A percentile compares a stretch with the other conserved stretches of the same genome.
These are phyloP conservation scores for Cryphonectria japonica DNA, from an alignment of 2,329 filamentous ascomycete genomes.

Conservation along the genomic window DNA sequence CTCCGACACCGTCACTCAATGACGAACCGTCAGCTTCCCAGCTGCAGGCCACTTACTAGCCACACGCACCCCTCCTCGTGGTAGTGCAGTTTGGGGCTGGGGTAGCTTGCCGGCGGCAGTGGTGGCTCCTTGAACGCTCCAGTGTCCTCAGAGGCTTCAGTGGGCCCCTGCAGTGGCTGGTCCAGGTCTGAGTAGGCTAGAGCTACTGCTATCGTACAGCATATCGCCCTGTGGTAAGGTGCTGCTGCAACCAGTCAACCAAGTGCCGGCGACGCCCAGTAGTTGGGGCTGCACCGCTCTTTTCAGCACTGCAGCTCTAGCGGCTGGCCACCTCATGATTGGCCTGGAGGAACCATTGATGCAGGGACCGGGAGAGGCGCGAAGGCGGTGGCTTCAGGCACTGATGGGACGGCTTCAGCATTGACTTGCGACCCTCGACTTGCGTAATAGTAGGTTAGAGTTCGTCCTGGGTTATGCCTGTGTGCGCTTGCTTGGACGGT, in stretches of 20 bases:
- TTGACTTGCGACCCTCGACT: neutral
- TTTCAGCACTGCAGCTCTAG: conserved; percentile 16
- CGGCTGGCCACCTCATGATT: conserved; percentile 16
- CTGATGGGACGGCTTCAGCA: conserved; percentile 8
- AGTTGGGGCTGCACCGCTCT: conserved; percentile 16
- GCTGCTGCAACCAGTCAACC: conserved; percentile 13
- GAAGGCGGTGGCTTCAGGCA: neutral
- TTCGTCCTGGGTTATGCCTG: neutral
- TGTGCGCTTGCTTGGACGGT: neutral
- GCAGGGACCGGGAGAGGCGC: conserved; percentile 17
- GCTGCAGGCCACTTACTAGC: conserved; percentile 5
- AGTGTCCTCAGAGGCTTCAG: neutral
- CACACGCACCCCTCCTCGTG: conserved; percentile 12
- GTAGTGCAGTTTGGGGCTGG: neutral
- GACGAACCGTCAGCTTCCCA: conserved; percentile 13
- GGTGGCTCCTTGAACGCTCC: neutral
- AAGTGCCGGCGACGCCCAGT: neutral
- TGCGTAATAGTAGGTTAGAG: neutral
- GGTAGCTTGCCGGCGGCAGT: conserved; percentile 10
- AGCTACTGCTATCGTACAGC: neutral
- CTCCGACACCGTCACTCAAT: conserved; percentile 14
- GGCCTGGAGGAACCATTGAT: neutral
- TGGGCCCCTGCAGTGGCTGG: neutral
- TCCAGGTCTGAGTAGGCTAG: conserved; percentile 3
- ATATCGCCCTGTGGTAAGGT: conserved; percentile 4